Percentiles rank a stretch among this genome's conserved stretches.
Conservation (phyloP, 257 asterid genomes). For the Vinca minor region DNA sequence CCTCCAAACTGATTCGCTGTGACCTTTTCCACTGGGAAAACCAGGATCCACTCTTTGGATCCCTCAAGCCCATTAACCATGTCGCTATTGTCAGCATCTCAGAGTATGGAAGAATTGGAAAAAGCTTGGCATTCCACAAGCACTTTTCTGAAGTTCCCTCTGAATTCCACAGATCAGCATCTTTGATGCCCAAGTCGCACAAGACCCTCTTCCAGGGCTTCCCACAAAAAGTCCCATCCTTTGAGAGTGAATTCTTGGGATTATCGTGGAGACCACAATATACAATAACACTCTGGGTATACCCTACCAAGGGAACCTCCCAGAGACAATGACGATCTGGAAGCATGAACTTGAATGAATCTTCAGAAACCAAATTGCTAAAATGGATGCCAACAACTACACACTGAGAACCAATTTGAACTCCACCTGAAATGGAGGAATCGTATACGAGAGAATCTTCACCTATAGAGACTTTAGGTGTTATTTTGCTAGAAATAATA, state of each 20-base stretch:
- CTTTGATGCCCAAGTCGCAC: conserved; percentile 59
- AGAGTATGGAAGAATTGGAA: conserved; percentile 60
- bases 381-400: conserved; percentile 73
- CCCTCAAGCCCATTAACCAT: conserved; percentile 86
- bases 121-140: conserved; percentile 92
- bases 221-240: conserved; percentile 89
- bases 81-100: conserved; percentile 71
- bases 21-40: conserved; percentile 54
- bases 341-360: conserved; percentile 61
- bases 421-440: conserved; percentile 57
- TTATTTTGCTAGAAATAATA: conserved; percentile 72
- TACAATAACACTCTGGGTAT: conserved; percentile 55
- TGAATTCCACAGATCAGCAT: conserved; percentile 61
- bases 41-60: conserved; percentile 33
- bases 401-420: conserved; percentile 87
- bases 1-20: conserved; percentile 71
- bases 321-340: conserved; percentile 98
- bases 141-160: conserved; percentile 52
- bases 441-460: conserved; percentile 88
- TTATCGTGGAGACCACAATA: conserved; percentile 94
- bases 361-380: conserved; percentile 14
- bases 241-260: conserved; percentile 52
- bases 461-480: conserved; percentile 79
- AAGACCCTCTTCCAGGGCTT: conserved; percentile 87
- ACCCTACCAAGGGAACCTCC: conserved; percentile 92